Conservation (phyloP, 2,329 filamentous ascomycete genomes). For the Trichoderma cornu-damae region DNA sequence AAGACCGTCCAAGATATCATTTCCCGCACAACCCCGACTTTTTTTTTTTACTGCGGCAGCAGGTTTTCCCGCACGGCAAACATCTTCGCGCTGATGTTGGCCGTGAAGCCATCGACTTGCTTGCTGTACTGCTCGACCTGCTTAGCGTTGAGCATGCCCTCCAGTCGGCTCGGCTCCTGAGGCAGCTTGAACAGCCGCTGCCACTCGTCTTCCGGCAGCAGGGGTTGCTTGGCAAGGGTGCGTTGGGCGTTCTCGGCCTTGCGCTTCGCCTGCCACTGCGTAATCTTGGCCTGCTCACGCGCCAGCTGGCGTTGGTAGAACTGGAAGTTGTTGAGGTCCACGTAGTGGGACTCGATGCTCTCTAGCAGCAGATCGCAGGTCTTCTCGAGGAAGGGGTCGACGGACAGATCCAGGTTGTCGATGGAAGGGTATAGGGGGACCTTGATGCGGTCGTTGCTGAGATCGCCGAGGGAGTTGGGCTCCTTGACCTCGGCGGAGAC, state of each 20-base stretch:
- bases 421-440: constrained; percentile 78
- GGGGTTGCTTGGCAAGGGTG: constrained; percentile 77
- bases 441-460: constrained; percentile 59
- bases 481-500: constrained; percentile 62
- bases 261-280: constrained; percentile 92
- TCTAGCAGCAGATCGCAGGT: constrained; percentile 94
- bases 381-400: constrained; percentile 97
- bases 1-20: constrained; percentile 11
- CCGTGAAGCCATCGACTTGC: constrained; percentile 94
- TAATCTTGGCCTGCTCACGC: constrained; percentile 94
- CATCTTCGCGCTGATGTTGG: constrained; percentile 92
- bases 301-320: constrained; percentile 89
- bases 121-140: constrained; percentile 98
- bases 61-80: constrained; percentile 80
- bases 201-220: constrained; percentile 95
- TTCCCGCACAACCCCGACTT: not conserved
- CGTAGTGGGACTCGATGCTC: constrained; percentile 96
- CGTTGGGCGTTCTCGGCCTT: constrained; percentile 91
- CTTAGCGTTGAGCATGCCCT: constrained; percentile 89
- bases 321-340: constrained; percentile 98
- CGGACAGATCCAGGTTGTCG: constrained; percentile 83
- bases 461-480: constrained; percentile 72
- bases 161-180: constrained; percentile 84
- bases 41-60: constrained; percentile 54
- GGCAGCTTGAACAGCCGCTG: constrained; percentile 97